phyloP scores from a whole-genome alignment of 495 filamentous ascomycete genomes.

The Aspergillus ostianus region DNA sequence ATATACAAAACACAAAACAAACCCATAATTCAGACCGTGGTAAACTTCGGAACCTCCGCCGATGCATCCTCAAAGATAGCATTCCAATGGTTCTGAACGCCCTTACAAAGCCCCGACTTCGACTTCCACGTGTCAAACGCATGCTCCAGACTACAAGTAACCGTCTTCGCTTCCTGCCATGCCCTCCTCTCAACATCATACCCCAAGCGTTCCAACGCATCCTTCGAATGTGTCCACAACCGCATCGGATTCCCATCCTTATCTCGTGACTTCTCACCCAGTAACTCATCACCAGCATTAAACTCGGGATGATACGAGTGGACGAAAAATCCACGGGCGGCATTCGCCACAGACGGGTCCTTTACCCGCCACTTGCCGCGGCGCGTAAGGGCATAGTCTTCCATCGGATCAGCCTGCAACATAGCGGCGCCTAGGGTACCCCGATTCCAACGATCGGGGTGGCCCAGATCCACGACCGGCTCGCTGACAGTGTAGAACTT shows the following conservation, averaged over 20 bases:
- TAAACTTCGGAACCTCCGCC: not conserved
- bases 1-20: no score
- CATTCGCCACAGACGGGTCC: conserved; percentile 15
- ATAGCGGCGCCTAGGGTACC: conserved; percentile 22
- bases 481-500: conserved; percentile 42
- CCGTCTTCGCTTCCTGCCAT: conserved; percentile 36
- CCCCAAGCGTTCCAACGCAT: conserved; percentile 28
- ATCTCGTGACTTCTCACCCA: conserved; percentile 7
- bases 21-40: not conserved
- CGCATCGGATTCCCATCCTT: conserved; percentile 10
- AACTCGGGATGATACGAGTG: conserved; percentile 44
- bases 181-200: conserved; percentile 39
- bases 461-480: conserved; percentile 21
- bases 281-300: conserved; percentile 30
- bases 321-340: conserved; percentile 36
- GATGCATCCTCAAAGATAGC: conserved; percentile 16
- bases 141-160: conserved; percentile 30
- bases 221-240: conserved; percentile 22
- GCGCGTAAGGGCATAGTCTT: conserved; percentile 29
- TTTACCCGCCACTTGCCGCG: conserved; percentile 21
- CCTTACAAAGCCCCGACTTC: conserved; percentile 19
- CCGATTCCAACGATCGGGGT: conserved; percentile 11
- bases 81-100: conserved; percentile 18
- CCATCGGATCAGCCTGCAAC: conserved; percentile 33
- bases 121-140: conserved; percentile 23